phyloP scores from a whole-genome alignment of 1,284 basidiomycete genomes.

The Marasmius oreades region DNA sequence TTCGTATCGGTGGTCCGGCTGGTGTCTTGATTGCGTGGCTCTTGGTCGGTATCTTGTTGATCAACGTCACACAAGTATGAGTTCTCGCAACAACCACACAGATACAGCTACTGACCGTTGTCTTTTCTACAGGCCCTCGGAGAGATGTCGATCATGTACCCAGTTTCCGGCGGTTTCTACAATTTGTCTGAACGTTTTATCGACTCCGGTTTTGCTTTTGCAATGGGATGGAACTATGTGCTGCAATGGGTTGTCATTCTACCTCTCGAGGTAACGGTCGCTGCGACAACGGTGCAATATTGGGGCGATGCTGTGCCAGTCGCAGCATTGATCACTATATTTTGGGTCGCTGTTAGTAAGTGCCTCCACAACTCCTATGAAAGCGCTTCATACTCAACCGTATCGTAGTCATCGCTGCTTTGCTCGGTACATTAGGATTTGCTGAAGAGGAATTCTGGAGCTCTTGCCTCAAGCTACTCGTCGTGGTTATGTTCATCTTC shows the following conservation, averaged over 20 bases:
- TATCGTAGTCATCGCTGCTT: slow-evolving; percentile 29
- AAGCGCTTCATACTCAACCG: neutral
- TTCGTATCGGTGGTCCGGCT: slow-evolving; percentile 36
- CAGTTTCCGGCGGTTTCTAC: slow-evolving; percentile 50
- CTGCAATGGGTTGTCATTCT: slow-evolving; percentile 40
- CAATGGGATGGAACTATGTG: slow-evolving; percentile 49
- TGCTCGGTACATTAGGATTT: slow-evolving; percentile 43
- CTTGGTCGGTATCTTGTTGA: slow-evolving; percentile 40
- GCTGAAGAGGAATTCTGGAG: slow-evolving; percentile 58
- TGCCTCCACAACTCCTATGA: slow-evolving; percentile 2
- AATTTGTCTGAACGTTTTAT: slow-evolving; percentile 40
- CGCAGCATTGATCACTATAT: slow-evolving; percentile 47
- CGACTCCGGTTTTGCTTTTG: slow-evolving; percentile 50
- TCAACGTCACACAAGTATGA: slow-evolving; percentile 41
- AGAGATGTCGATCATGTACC: slow-evolving; percentile 51
- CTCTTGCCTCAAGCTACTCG: slow-evolving; percentile 49
- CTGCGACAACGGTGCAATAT: slow-evolving; percentile 40
- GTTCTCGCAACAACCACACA: neutral
- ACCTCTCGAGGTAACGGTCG: slow-evolving; percentile 42
- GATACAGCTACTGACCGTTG: neutral
- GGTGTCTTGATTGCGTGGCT: slow-evolving; percentile 39
- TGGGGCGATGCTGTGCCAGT: slow-evolving; percentile 32
- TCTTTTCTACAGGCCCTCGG: slow-evolving; percentile 30
- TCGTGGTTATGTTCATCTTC: slow-evolving; percentile 52
- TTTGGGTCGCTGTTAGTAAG: slow-evolving; percentile 39